Evolutionary conservation across 345 rosid genomes (phyloP).

Genomic region (Rhizophora mangle): DNA sequence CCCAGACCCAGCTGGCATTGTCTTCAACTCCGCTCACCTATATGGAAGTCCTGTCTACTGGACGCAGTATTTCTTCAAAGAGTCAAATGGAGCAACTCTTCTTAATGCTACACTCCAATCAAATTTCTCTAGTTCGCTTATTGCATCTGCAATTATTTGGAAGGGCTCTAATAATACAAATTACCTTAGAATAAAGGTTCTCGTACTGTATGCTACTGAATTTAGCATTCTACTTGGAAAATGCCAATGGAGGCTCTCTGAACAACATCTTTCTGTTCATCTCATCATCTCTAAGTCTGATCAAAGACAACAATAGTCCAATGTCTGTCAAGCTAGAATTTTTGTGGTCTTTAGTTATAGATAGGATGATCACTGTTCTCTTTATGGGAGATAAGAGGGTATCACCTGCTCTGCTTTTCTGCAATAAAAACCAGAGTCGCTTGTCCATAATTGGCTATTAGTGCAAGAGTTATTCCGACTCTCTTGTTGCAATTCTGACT

Average conservation of each 20-base stretch:
- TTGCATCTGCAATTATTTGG: conserved; percentile 73
- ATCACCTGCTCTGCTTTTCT: neutral
- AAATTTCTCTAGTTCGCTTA: conserved; percentile 42
- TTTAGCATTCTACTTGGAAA: neutral
- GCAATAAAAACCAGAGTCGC: neutral
- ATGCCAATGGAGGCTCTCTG: neutral
- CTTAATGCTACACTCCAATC: conserved; percentile 51
- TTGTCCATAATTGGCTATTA: neutral
- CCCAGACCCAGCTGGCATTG: conserved; percentile 73
- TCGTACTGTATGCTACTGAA: neutral
- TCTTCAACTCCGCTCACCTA: conserved; percentile 57
- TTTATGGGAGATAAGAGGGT: no score
- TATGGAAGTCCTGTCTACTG: conserved; percentile 99
- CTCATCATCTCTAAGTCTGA: neutral
- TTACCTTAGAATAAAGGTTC: conserved; percentile 76
- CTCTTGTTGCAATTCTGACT: conserved; percentile 3
- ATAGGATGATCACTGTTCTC: neutral
- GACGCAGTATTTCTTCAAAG: conserved; percentile 69
- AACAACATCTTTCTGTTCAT: no score
- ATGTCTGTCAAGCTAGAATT: neutral
- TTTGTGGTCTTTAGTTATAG: no score
- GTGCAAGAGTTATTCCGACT: neutral
- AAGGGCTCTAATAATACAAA: conserved; percentile 33
- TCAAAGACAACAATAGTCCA: neutral
- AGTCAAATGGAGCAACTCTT: conserved; percentile 81